Conservation (phyloP, 495 filamentous ascomycete species). For the Tetracladium marchalianum region DNA sequence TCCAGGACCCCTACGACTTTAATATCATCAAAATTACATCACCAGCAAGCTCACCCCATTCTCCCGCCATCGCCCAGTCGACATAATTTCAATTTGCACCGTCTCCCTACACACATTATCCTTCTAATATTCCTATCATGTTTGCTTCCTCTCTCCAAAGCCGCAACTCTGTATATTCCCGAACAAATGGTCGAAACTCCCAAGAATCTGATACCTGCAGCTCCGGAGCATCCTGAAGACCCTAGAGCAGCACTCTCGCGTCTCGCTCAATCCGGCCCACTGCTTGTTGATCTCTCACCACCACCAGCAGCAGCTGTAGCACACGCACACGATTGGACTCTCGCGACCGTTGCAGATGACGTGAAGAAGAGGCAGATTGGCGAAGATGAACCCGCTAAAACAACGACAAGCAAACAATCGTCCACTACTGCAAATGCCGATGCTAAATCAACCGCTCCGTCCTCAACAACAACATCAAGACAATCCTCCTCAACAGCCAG, state of each 20-base stretch:
- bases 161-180: slow-evolving; percentile 10
- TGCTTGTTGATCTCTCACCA: slow-evolving; percentile 16
- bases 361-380: neutral
- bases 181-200: slow-evolving; percentile 15
- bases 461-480: neutral
- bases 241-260: slow-evolving; percentile 9
- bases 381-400: neutral
- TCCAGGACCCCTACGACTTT: neutral
- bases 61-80: slow-evolving; percentile 4
- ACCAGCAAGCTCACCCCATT: neutral
- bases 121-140: slow-evolving; percentile 6
- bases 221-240: slow-evolving; percentile 1
- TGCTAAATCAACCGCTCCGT: neutral
- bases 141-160: slow-evolving; percentile 5
- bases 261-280: slow-evolving; percentile 13
- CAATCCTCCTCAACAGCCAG: neutral
- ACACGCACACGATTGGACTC: neutral
- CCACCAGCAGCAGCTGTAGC: slow-evolving; percentile 1
- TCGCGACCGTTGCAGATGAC: neutral
- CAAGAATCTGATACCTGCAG: neutral
- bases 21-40: neutral
- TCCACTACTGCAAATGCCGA: neutral
- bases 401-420: neutral
- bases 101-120: slow-evolving; percentile 2
- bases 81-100: slow-evolving; percentile 8